Conservation (phyloP, 2,329 filamentous ascomycete genomes). For the Didymosphaeria variabile region DNA sequence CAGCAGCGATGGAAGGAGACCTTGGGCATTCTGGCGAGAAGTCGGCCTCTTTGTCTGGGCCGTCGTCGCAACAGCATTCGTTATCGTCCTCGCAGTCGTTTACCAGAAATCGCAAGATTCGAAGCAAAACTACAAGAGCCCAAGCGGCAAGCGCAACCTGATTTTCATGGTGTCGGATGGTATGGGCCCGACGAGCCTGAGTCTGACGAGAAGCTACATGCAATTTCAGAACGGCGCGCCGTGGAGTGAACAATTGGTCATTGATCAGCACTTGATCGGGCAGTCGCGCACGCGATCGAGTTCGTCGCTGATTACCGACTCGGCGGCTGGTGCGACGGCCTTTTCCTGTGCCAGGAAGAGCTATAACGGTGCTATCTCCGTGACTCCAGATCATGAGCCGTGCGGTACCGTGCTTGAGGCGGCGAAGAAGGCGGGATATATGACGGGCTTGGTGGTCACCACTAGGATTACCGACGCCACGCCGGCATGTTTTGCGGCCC, state of each 20-base stretch:
- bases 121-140: constrained; percentile 41
- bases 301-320: constrained; percentile 89
- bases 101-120: constrained; percentile 69
- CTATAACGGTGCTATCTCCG: constrained; percentile 95
- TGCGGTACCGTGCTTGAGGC: constrained; percentile 95
- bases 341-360: constrained; percentile 94
- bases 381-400: constrained; percentile 82
- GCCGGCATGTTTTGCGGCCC: constrained; percentile 91
- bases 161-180: constrained; percentile 99
- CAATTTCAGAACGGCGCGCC: constrained; percentile 80
- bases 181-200: constrained; percentile 93
- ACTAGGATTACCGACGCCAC: constrained; percentile 96
- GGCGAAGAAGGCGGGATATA: constrained; percentile 89
- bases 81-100: constrained; percentile 82
- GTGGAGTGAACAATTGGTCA: constrained; percentile 75
- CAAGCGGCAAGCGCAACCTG: constrained; percentile 82
- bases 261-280: constrained; percentile 91
- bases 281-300: constrained; percentile 86
- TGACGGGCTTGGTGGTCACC: constrained; percentile 92
- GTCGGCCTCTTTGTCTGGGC: constrained; percentile 83
- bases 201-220: constrained; percentile 84
- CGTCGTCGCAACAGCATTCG: constrained; percentile 76
- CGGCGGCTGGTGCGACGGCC: constrained; percentile 94
- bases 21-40: constrained; percentile 73
- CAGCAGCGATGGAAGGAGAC: constrained; percentile 42